Conservation (phyloP, 2,329 filamentous ascomycete species). For the Penicillium sp. region DNA sequence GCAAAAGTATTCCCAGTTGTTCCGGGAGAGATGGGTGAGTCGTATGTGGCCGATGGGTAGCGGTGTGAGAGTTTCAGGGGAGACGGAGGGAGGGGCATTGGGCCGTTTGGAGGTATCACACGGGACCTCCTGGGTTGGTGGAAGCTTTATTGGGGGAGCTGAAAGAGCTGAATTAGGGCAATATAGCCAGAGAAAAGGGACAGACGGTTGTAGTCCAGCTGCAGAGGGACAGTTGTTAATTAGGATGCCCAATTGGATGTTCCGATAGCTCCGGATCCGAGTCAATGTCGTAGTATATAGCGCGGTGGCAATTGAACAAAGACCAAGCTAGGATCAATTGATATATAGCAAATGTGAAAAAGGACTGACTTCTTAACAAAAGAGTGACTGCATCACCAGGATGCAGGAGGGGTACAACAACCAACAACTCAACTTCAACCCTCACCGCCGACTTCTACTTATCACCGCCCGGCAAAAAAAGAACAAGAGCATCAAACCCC, state of each 20-base stretch:
- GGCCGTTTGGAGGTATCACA: conserved; percentile 8
- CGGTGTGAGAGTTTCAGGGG: conserved; percentile 42
- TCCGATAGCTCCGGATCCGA: background rate
- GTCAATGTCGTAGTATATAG: conserved; percentile 4
- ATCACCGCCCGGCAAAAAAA: conserved; percentile 25
- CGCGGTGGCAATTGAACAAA: background rate
- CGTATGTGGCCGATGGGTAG: conserved; percentile 41
- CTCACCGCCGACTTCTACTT: conserved; percentile 2
- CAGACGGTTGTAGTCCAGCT: conserved; percentile 6
- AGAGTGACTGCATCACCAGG: conserved; percentile 3
- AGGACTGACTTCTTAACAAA: conserved; percentile 10
- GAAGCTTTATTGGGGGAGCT: background rate
- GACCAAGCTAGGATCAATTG: background rate
- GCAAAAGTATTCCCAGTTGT: conserved; percentile 33
- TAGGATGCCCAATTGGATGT: background rate
- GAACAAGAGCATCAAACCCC: conserved; percentile 15
- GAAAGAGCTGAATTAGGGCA: background rate
- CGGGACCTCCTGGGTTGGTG: background rate
- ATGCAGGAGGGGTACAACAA: conserved; percentile 9
- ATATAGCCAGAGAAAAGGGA: background rate
- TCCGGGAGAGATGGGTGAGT: conserved; percentile 38
- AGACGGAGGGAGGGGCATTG: conserved; percentile 35
- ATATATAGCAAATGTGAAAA: conserved; percentile 1
- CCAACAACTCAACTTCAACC: background rate
- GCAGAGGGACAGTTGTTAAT: conserved; percentile 1